Percentiles rank a stretch among this genome's conserved stretches.
Conservation (phyloP, 139 green algal species). For the Volvox africanus region DNA sequence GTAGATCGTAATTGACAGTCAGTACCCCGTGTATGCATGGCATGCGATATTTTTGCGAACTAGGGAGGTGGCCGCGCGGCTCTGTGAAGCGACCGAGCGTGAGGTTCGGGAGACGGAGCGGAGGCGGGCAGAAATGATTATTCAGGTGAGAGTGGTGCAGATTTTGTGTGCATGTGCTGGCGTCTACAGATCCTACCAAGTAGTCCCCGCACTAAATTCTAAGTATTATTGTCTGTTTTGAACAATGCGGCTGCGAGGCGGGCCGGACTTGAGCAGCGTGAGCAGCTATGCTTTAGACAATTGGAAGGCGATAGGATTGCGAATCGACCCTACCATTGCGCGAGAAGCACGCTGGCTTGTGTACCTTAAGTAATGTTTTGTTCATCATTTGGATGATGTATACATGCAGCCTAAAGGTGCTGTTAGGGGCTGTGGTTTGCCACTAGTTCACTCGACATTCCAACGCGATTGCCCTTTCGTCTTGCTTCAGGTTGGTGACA, state of each 20-base stretch:
- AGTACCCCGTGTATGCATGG: not conserved
- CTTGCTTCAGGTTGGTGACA: not conserved
- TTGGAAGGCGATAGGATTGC: not conserved
- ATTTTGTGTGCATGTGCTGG: not conserved
- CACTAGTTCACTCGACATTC: not conserved
- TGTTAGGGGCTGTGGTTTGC: not conserved
- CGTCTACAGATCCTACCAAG: not conserved
- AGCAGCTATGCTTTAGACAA: not conserved
- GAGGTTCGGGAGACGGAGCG: not conserved
- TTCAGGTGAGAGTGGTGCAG: not conserved
- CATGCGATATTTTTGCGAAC: not conserved
- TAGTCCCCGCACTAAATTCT: not conserved
- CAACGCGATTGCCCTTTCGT: not conserved
- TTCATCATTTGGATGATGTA: not conserved
- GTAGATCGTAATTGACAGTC: not conserved
- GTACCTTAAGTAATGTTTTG: too few species aligned
- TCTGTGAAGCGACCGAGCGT: not conserved
- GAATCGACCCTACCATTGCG: too few species aligned
- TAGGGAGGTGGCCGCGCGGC: conserved; percentile 22
- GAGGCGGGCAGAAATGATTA: not conserved
- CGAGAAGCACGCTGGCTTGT: too few species aligned
- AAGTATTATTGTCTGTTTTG: not conserved
- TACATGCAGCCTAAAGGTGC: not conserved
- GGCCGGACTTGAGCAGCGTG: too few species aligned
- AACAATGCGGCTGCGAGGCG: not conserved